phyloP scores from a whole-genome alignment of 2,329 filamentous ascomycete genomes.

The Aspergillus ochraceoroseus region DNA sequence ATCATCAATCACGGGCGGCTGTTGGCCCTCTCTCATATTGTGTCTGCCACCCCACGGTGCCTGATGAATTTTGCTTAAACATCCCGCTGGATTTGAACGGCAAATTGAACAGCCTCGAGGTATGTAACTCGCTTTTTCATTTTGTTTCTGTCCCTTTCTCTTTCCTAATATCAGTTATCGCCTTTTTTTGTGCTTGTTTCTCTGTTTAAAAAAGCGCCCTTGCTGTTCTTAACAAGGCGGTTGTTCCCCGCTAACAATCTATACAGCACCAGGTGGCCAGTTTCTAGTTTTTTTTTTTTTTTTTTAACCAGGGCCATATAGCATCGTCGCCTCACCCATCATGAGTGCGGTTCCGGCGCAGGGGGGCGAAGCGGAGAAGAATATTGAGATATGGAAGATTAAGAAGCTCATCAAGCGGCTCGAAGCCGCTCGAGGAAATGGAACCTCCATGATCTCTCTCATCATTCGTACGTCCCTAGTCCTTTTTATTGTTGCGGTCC shows the following conservation, averaged over 20 bases:
- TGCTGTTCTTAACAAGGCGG: too few species aligned
- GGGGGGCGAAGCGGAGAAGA: conserved; percentile 95
- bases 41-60: conserved; percentile 33
- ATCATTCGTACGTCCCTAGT: conserved; percentile 73
- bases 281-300: conserved; percentile 20
- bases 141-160: background rate
- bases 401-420: conserved; percentile 99
- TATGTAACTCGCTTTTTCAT: conserved; percentile 15
- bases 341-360: conserved; percentile 74
- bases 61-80: conserved; percentile 35
- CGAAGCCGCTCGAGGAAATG: conserved; percentile 94
- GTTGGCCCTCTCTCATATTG: conserved; percentile 15
- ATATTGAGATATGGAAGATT: conserved; percentile 84
- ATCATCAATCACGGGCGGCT: conserved; percentile 27
- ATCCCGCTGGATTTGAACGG: conserved; percentile 29
- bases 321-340: conserved; percentile 47
- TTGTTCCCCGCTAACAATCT: conserved; percentile 6
- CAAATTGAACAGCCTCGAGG: conserved; percentile 23
- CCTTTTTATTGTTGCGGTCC: too few species aligned
- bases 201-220: background rate
- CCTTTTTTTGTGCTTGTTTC: background rate
- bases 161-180: background rate
- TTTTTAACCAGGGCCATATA: conserved; percentile 23
- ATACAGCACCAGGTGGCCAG: conserved; percentile 19
- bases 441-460: conserved; percentile 98